Evolutionary conservation across 305 asterid species (phyloP).

Genomic region (Fraxinus albicans): DNA sequence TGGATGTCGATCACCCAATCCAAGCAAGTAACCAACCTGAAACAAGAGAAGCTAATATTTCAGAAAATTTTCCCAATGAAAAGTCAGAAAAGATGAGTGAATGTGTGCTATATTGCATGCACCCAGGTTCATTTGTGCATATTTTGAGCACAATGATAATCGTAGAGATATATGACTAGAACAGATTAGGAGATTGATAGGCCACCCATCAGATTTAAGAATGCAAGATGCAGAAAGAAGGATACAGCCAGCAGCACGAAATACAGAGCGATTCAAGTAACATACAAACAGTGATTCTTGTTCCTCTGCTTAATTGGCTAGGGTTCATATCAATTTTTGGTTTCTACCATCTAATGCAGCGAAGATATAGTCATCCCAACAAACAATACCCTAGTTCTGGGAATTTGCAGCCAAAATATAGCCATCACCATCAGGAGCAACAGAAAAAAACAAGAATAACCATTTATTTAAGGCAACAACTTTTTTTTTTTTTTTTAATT

Average conservation of each 20-base stretch:
- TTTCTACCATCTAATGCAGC: neutral
- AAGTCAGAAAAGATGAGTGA: neutral
- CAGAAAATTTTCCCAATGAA: neutral
- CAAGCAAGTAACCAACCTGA: conserved; percentile 98
- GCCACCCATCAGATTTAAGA: neutral
- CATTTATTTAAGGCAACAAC: neutral
- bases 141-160: neutral
- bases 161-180: neutral
- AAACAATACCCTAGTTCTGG: neutral
- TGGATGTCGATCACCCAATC: conserved; percentile 99
- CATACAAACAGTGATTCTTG: too few species aligned
- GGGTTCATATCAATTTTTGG: neutral
- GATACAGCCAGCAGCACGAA: neutral
- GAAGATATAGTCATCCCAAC: neutral
- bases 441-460: neutral
- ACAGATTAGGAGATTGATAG: neutral
- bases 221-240: neutral
- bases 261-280: neutral
- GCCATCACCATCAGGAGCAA: neutral
- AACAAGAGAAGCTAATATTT: conserved; percentile 19
- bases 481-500: too few species aligned
- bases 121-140: neutral
- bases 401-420: neutral
- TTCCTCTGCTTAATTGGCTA: too few species aligned
- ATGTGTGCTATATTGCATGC: neutral